phyloP scores from a whole-genome alignment of 1,284 basidiomycete genomes.

The Phlebopus sp. region DNA sequence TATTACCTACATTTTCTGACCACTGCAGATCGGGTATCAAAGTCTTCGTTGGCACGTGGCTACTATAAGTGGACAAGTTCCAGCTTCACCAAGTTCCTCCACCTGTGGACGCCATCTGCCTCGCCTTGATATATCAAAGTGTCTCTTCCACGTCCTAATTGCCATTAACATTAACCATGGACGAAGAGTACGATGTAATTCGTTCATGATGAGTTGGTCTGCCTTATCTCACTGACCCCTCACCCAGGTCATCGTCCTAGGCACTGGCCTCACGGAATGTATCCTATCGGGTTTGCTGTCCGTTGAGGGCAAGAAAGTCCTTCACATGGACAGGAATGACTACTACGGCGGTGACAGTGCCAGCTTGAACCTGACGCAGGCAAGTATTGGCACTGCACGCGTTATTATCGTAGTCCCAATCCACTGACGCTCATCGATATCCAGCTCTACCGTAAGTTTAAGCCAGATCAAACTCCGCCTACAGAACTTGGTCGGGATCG shows the following conservation, averaged over 20 bases:
- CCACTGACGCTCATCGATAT: constrained; percentile 20
- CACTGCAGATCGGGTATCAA: constrained; percentile 9
- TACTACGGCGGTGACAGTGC: constrained; percentile 99
- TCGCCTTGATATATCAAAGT: constrained; percentile 14
- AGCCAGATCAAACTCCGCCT: constrained; percentile 68
- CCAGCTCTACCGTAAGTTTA: constrained; percentile 97
- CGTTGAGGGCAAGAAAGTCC: constrained; percentile 99
- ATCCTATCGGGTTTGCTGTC: constrained; percentile 96
- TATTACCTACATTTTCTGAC: constrained; percentile 4
- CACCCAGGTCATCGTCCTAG: constrained; percentile 84
- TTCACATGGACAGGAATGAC: constrained; percentile 99
- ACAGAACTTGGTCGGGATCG: constrained; percentile 87
- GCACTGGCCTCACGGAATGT: constrained; percentile 97
- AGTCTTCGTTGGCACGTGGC: constrained; percentile 20
- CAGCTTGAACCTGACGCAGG: constrained; percentile 96
- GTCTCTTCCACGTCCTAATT: constrained; percentile 7
- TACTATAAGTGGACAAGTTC: constrained; percentile 25
- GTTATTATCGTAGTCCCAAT: constrained; percentile 10
- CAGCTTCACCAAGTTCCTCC: constrained; percentile 12
- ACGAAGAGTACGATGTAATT: constrained; percentile 86
- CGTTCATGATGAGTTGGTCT: constrained; percentile 18
- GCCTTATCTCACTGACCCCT: constrained; percentile 16
- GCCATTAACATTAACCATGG: constrained; percentile 50
- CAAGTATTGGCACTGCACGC: constrained; percentile 33
- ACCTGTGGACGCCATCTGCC: constrained; percentile 4